phyloP scores from a whole-genome alignment of 768 basidiomycete genomes.

The Phanerochaete carnosa region DNA sequence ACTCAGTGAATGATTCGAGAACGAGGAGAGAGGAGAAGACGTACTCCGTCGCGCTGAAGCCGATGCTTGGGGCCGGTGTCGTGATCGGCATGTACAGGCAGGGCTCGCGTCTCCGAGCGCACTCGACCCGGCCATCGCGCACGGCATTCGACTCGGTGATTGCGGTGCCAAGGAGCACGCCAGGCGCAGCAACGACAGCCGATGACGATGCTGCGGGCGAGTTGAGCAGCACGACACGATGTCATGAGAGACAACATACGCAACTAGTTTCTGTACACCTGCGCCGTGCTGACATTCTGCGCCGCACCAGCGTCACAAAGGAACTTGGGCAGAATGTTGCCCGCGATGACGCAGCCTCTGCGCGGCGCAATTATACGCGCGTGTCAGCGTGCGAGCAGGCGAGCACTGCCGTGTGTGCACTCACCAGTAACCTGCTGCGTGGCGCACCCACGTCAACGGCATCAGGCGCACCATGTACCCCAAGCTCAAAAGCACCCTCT shows the following conservation, averaged over 20 bases:
- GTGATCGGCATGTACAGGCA: slow-evolving; percentile 9
- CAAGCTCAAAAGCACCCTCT: not conserved
- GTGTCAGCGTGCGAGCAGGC: not conserved
- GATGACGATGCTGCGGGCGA: slow-evolving; percentile 6
- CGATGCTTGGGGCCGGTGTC: slow-evolving; percentile 9
- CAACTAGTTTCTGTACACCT: slow-evolving; percentile 7
- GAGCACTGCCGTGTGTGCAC: not conserved
- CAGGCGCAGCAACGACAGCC: slow-evolving; percentile 9
- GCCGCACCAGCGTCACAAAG: slow-evolving; percentile 8
- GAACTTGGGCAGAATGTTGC: slow-evolving; percentile 13
- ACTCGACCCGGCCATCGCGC: slow-evolving; percentile 9
- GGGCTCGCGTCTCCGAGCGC: slow-evolving; percentile 7
- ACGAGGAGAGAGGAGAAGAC: not conserved
- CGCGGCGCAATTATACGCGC: too few species aligned
- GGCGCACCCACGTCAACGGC: slow-evolving; percentile 9
- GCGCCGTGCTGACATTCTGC: not conserved
- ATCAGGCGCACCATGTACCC: slow-evolving; percentile 3
- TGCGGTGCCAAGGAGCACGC: slow-evolving; percentile 8
- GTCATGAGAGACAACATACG: not conserved
- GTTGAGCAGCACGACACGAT: too few species aligned
- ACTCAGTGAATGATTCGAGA: too few species aligned
- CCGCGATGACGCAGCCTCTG: slow-evolving; percentile 10
- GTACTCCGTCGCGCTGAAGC: slow-evolving; percentile 11
- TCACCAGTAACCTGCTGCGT: slow-evolving; percentile 11
- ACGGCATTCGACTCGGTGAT: slow-evolving; percentile 11